Evolutionary conservation across 441 rosid genomes (phyloP).

Genomic region (Pelargonium fulgidum): DNA sequence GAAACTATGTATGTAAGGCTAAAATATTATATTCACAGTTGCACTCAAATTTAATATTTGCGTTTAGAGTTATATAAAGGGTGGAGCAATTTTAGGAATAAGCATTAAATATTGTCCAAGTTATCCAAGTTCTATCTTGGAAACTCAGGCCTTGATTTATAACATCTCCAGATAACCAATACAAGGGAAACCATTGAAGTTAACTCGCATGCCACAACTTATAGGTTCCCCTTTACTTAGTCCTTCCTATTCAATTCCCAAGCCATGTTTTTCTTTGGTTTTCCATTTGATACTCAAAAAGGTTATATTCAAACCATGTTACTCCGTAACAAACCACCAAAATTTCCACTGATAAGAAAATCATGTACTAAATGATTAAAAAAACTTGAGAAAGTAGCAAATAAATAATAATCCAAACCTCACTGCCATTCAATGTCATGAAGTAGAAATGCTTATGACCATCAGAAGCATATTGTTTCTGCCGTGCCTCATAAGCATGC

Average conservation of each 20-base stretch:
- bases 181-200: no score
- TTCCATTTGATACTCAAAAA: neutral
- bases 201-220: neutral
- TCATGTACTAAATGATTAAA: neutral
- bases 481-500: slow-evolving; percentile 74
- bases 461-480: slow-evolving; percentile 76
- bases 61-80: no score
- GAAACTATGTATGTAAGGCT: no score
- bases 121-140: no score
- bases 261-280: slow-evolving; percentile 1
- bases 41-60: no score
- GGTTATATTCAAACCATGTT: neutral
- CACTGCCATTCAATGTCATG: slow-evolving; percentile 95
- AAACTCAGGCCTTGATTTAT: no score
- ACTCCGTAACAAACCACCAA: neutral
- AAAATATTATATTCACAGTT: no score
- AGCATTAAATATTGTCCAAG: no score
- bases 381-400: neutral
- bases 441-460: slow-evolving; percentile 99
- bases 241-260: neutral
- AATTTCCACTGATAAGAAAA: neutral
- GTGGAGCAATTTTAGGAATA: no score
- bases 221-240: neutral
- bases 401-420: slow-evolving; percentile 46
- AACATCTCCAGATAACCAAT: no score